Conservation (phyloP, 2,329 filamentous ascomycete genomes). For the Diaporthe nobilis region DNA sequence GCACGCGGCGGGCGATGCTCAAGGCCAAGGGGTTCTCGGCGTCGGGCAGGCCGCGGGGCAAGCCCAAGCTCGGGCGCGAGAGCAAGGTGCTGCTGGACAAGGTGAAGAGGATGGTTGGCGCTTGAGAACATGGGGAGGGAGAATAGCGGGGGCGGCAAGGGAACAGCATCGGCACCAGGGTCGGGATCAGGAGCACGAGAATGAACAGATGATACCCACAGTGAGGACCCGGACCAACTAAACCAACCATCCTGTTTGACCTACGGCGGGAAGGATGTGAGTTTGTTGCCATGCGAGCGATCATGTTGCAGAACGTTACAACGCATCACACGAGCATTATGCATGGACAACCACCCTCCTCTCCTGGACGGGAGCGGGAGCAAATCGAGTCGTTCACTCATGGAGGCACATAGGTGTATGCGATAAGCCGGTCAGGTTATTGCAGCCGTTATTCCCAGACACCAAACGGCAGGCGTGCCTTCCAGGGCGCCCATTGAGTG, state of each 20-base stretch:
- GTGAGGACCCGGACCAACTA: background rate
- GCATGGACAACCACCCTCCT: no score
- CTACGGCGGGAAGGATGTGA: no score
- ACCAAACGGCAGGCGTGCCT: background rate
- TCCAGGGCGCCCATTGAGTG: no score
- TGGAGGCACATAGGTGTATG: background rate
- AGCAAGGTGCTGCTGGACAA: slow-evolving; percentile 83
- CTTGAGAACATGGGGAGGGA: background rate
- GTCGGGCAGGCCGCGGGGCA: slow-evolving; percentile 71
- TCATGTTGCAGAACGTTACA: background rate
- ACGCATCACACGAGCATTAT: no score
- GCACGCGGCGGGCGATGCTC: slow-evolving; percentile 77
- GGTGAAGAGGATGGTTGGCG: slow-evolving; percentile 77
- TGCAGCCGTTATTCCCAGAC: background rate
- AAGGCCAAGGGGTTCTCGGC: slow-evolving; percentile 77
- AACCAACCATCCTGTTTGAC: background rate
- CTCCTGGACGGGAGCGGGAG: no score
- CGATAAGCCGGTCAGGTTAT: background rate
- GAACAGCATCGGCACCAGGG: background rate
- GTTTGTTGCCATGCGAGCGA: background rate
- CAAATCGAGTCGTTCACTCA: no score
- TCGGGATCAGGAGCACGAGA: background rate
- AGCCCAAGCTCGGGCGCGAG: slow-evolving; percentile 86
- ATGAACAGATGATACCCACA: slow-evolving; percentile 3
- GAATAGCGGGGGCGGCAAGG: background rate